Evolutionary conservation across 2,329 filamentous ascomycete species (phyloP).

Genomic region (Fusarium burgessii): DNA sequence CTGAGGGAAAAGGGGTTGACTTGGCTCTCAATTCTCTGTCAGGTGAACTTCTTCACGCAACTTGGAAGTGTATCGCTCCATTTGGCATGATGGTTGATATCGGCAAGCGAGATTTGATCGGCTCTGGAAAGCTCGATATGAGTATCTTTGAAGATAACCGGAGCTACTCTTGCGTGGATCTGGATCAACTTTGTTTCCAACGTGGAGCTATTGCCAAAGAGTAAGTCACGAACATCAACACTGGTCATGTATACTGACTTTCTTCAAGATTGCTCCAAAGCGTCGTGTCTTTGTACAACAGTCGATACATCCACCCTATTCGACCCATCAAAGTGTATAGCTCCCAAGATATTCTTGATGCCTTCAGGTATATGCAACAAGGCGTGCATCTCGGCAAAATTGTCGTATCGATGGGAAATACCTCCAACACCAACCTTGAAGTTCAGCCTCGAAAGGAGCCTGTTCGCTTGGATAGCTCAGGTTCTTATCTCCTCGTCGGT

Average conservation of each 20-base stretch:
- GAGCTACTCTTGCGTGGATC: conserved; percentile 1
- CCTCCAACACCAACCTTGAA: not conserved
- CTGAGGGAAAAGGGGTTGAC: not conserved
- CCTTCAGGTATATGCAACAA: conserved; percentile 11
- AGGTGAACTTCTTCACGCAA: conserved; percentile 6
- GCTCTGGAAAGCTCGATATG: conserved; percentile 6
- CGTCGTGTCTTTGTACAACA: not conserved
- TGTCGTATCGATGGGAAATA: not conserved
- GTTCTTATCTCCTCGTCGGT: not conserved
- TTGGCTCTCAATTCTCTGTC: not conserved
- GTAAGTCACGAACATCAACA: not conserved
- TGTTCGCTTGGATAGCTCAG: not conserved
- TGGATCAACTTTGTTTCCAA: conserved; percentile 11
- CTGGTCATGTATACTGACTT: not conserved
- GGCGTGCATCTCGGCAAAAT: conserved; percentile 7
- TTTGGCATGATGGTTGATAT: conserved; percentile 11
- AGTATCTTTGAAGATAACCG: conserved; percentile 1
- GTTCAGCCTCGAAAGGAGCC: not conserved
- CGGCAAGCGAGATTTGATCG: conserved; percentile 6
- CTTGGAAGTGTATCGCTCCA: conserved; percentile 6
- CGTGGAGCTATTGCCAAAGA: not conserved
- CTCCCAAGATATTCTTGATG: not conserved
- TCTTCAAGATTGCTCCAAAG: not conserved
- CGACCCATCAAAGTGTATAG: not conserved
- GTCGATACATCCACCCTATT: not conserved